phyloP scores from a whole-genome alignment of 2,329 filamentous ascomycete species.

The Canariomyces notabilis region DNA sequence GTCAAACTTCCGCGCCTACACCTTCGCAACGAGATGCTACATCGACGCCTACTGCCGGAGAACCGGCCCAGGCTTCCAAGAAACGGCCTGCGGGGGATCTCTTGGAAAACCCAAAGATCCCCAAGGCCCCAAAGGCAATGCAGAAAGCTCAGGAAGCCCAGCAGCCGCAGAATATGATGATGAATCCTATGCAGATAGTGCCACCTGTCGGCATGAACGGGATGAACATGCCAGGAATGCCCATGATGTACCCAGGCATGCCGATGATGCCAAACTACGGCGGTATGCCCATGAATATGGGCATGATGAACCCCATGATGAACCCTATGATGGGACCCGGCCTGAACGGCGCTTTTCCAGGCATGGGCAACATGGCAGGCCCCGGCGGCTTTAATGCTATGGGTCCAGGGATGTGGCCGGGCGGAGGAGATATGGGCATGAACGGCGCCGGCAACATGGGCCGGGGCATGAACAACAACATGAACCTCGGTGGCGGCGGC shows the following conservation, averaged over 20 bases:
- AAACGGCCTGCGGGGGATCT: conserved; percentile 79
- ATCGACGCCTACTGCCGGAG: conserved; percentile 24
- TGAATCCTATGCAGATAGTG: conserved; percentile 39
- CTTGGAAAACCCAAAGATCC: conserved; percentile 58
- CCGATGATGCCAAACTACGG: conserved; percentile 33
- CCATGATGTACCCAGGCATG: conserved; percentile 26
- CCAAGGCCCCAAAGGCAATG: conserved; percentile 63
- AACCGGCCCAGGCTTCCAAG: conserved; percentile 45
- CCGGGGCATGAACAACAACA: conserved; percentile 18
- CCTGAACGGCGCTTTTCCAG: conserved; percentile 7
- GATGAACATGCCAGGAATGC: conserved; percentile 15
- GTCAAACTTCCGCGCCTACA: conserved; percentile 28
- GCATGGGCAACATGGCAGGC: conserved; percentile 13
- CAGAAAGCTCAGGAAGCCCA: conserved; percentile 40
- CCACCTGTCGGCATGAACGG: conserved; percentile 31
- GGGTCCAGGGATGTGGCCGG: conserved; percentile 20
- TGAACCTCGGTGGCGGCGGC: conserved; percentile 29
- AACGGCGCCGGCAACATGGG: conserved; percentile 24
- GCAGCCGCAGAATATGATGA: conserved; percentile 35
- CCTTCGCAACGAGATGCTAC: conserved; percentile 26
- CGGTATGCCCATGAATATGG: conserved; percentile 35
- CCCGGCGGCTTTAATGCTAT: conserved; percentile 22
- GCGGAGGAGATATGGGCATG: conserved; percentile 33
- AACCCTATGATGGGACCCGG: conserved; percentile 23
- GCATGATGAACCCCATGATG: conserved; percentile 27